Conservation (phyloP, 2,329 filamentous ascomycete species). For the Canariomyces notabilis region DNA sequence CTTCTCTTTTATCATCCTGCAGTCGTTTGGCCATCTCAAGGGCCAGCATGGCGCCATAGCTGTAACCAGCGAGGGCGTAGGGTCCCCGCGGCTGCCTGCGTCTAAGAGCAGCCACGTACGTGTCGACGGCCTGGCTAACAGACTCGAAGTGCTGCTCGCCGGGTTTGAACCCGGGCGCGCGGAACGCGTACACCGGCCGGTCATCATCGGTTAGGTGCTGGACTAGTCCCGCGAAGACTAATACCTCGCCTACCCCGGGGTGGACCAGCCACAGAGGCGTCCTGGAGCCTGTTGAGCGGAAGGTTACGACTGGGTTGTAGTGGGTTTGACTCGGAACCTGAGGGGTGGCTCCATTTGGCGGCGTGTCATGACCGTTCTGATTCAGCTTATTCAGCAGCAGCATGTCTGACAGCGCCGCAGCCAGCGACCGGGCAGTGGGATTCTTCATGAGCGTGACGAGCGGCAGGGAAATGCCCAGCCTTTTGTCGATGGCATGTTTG, state of each 20-base stretch:
- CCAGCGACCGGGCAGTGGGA: conserved; percentile 28
- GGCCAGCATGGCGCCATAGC: conserved; percentile 44
- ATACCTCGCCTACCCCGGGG: conserved; percentile 38
- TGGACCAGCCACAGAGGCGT: conserved; percentile 39
- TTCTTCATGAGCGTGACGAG: conserved; percentile 34
- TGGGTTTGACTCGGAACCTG: conserved; percentile 27
- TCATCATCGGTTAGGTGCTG: conserved; percentile 31
- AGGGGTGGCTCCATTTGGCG: conserved; percentile 1
- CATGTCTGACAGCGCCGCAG: conserved; percentile 23
- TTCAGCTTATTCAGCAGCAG: too few relatives aligned
- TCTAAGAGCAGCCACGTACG: conserved; percentile 39
- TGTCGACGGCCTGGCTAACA: conserved; percentile 36
- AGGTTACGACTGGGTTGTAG: conserved; percentile 34
- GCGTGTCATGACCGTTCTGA: conserved; percentile 11
- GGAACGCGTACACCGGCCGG: conserved; percentile 43
- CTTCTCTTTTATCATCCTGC: conserved; percentile 29
- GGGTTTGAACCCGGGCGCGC: conserved; percentile 39
- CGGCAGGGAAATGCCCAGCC: conserved; percentile 29
- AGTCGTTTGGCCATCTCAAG: conserved; percentile 47
- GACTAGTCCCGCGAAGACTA: conserved; percentile 37
- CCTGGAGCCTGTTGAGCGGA: conserved; percentile 30
- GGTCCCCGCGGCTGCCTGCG: conserved; percentile 42
- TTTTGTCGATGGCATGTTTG: conserved; percentile 31
- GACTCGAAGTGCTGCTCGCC: conserved; percentile 33
- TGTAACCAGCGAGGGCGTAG: conserved; percentile 49